phyloP scores from a whole-genome alignment of 2,329 filamentous ascomycete genomes.

The Epichloe sylvatica region DNA sequence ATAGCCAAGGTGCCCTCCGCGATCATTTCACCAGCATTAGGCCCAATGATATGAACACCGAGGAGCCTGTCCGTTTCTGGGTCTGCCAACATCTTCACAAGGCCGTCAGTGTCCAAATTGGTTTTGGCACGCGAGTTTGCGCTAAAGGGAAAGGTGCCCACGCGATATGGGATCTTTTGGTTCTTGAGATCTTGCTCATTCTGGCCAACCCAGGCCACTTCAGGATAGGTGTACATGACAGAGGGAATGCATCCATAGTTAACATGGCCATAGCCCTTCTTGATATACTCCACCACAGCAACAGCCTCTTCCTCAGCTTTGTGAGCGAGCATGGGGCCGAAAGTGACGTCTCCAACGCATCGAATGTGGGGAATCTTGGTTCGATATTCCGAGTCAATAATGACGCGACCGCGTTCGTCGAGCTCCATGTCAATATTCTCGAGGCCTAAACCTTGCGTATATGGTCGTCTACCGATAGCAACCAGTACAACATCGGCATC shows the following conservation, averaged over 20 bases:
- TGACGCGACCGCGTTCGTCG: slow-evolving; percentile 84
- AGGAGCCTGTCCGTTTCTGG: slow-evolving; percentile 92
- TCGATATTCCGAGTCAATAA: slow-evolving; percentile 98
- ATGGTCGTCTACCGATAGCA: slow-evolving; percentile 89
- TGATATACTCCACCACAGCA: slow-evolving; percentile 90
- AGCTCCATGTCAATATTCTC: slow-evolving; percentile 88
- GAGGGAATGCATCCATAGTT: slow-evolving; percentile 94
- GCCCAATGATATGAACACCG: slow-evolving; percentile 90
- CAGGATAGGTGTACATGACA: slow-evolving; percentile 98
- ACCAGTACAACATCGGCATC: slow-evolving; percentile 93
- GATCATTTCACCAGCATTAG: slow-evolving; percentile 98
- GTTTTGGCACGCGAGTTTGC: slow-evolving; percentile 99
- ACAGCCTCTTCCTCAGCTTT: slow-evolving; percentile 98
- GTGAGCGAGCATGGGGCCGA: slow-evolving; percentile 97
- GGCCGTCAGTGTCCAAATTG: slow-evolving; percentile 86
- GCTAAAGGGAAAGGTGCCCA: slow-evolving; percentile 85
- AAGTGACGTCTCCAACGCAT: slow-evolving; percentile 89
- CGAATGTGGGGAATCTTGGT: slow-evolving; percentile 96
- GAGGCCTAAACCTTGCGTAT: slow-evolving; percentile 79
- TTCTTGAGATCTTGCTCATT: slow-evolving; percentile 93
- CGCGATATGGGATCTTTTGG: slow-evolving; percentile 77
- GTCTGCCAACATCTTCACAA: slow-evolving; percentile 95
- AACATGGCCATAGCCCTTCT: slow-evolving; percentile 94
- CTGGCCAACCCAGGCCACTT: slow-evolving; percentile 97
- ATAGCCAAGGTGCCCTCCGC: slow-evolving; percentile 89